These are phyloP conservation scores for Gaeumannomyces tritici DNA, from an alignment of 2,329 filamentous ascomycete species.

Conservation along the genomic window DNA sequence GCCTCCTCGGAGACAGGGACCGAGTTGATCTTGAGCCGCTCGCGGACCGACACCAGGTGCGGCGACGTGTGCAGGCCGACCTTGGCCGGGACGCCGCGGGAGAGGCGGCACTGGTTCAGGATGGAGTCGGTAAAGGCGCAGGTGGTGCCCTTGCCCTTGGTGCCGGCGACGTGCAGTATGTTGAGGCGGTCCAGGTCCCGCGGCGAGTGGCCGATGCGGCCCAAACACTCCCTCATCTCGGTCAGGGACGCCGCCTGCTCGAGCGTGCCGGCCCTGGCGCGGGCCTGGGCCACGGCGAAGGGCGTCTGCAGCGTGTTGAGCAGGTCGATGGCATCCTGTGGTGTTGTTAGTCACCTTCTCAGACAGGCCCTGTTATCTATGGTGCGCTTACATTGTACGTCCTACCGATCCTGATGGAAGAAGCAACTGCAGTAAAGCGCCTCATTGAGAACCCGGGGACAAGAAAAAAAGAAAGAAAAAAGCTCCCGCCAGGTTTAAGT, in stretches of 20 bases:
- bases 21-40: constrained; percentile 56
- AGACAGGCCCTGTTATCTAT: neutral
- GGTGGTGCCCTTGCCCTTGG: constrained; percentile 69
- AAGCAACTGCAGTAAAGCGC: neutral
- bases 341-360: neutral
- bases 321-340: constrained; percentile 71
- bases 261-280: constrained; percentile 62
- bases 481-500: too few relatives aligned
- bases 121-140: constrained; percentile 60
- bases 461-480: too few relatives aligned
- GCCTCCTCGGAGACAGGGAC: constrained; percentile 44
- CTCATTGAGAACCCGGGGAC: neutral
- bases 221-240: constrained; percentile 72
- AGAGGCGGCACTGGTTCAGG: constrained; percentile 38
- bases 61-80: constrained; percentile 61
- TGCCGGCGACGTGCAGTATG: constrained; percentile 61
- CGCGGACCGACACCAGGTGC: constrained; percentile 56
- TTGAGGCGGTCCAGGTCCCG: constrained; percentile 50
- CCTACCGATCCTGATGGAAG: neutral
- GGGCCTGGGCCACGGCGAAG: constrained; percentile 68
- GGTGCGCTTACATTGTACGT: neutral
- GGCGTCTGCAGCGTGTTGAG: constrained; percentile 91
- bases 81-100: constrained; percentile 25
- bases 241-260: constrained; percentile 53
- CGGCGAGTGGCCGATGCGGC: constrained; percentile 51